Conservation (phyloP, 2,329 filamentous ascomycete genomes). For the Colletotrichum sp. region DNA sequence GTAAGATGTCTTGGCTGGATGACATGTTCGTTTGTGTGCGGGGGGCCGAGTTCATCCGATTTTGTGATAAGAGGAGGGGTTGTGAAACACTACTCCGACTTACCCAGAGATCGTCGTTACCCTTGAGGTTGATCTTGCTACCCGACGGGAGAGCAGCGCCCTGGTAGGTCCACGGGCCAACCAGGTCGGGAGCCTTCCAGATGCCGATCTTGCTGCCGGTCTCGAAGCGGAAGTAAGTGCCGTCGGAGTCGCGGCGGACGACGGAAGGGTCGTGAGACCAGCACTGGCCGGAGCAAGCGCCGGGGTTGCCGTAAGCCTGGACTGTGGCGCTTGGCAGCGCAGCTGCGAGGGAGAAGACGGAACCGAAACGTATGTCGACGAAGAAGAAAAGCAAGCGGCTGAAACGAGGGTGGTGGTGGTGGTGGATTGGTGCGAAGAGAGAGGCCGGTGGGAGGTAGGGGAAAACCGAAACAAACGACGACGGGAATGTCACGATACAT, state of each 20-base stretch:
- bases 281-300: constrained; percentile 41
- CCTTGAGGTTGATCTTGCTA: constrained; percentile 42
- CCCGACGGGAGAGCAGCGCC: constrained; percentile 43
- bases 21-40: neutral
- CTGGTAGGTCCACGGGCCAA: constrained; percentile 46
- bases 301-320: constrained; percentile 33
- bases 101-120: constrained; percentile 49
- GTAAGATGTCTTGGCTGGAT: neutral
- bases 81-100: neutral
- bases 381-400: neutral
- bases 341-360: constrained; percentile 11
- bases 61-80: too few species aligned
- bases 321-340: constrained; percentile 1
- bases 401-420: neutral
- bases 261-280: constrained; percentile 43
- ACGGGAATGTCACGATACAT: neutral
- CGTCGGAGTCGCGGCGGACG: constrained; percentile 39
- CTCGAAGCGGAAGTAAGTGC: constrained; percentile 47
- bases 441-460: neutral
- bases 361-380: constrained; percentile 4
- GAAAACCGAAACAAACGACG: neutral
- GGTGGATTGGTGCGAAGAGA: neutral
- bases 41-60: neutral
- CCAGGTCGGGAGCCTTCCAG: constrained; percentile 38
- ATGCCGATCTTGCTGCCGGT: constrained; percentile 46